These are phyloP conservation scores for Monilinia aucupariae DNA, from an alignment of 2,329 filamentous ascomycete species.

Conservation along the genomic window DNA sequence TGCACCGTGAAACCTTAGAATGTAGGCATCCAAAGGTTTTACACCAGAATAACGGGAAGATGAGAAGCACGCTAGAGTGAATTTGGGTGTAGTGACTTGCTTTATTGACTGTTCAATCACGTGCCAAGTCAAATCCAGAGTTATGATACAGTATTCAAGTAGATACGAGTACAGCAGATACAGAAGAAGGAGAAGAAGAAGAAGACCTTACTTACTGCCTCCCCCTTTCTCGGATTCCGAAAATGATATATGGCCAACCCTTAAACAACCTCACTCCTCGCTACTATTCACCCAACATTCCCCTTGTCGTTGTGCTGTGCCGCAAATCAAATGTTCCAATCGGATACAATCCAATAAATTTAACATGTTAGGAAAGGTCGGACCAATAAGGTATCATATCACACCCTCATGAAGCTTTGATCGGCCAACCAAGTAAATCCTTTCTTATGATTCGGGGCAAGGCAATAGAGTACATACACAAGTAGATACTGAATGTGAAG, in stretches of 20 bases:
- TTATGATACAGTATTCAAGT: too few species aligned
- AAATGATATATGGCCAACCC: too few species aligned
- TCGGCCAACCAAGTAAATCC: background rate
- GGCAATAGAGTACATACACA: background rate
- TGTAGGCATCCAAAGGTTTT: background rate
- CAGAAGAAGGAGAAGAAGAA: too few species aligned
- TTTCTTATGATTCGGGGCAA: background rate
- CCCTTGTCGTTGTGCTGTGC: background rate
- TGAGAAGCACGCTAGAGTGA: background rate
- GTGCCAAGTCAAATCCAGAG: too few species aligned
- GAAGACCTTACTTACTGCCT: too few species aligned
- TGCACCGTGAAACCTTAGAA: background rate
- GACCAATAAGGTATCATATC: background rate
- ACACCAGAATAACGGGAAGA: too few species aligned
- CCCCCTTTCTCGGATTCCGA: too few species aligned
- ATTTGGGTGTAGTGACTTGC: too few species aligned
- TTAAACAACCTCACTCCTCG: background rate
- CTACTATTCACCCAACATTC: background rate
- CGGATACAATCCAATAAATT: background rate
- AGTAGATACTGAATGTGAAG: background rate
- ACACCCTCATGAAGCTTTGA: background rate
- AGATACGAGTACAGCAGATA: too few species aligned
- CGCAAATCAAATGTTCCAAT: background rate
- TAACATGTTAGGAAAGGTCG: background rate
- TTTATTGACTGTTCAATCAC: background rate